Evolutionary conservation across 345 rosid species (phyloP).

Genomic region (Excoecaria agallocha): DNA sequence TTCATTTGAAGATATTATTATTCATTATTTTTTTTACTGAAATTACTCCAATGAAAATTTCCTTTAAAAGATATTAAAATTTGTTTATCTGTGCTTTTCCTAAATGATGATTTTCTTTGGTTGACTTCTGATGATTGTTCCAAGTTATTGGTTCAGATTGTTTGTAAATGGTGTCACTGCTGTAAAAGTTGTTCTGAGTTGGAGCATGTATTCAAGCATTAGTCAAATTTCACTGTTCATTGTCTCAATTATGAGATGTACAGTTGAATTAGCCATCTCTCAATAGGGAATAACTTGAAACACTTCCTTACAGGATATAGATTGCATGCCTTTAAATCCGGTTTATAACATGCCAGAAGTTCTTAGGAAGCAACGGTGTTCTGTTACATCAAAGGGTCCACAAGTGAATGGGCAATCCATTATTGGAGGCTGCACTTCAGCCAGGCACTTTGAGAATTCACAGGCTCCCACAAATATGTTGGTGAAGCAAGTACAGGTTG

Average conservation of each 20-base stretch:
- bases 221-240: neutral
- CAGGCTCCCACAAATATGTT: conserved; percentile 35
- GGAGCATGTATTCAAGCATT: neutral
- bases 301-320: conserved; percentile 67
- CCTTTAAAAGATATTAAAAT: neutral
- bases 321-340: conserved; percentile 92
- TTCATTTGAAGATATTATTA: neutral
- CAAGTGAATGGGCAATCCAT: conserved; percentile 46
- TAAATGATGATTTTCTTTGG: neutral
- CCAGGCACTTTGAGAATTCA: conserved; percentile 40
- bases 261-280: neutral
- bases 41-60: neutral
- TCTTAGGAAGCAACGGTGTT: conserved; percentile 53
- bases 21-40: neutral
- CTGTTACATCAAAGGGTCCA: conserved; percentile 43
- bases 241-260: neutral
- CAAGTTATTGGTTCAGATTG: neutral
- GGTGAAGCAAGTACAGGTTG: too few species aligned
- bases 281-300: conserved; percentile 14
- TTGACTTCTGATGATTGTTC: neutral
- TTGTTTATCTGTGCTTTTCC: conserved; percentile 1
- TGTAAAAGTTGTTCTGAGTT: neutral
- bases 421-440: conserved; percentile 37
- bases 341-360: conserved; percentile 87
- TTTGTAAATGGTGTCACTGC: neutral